Conservation (phyloP, 768 basidiomycete genomes). For the Leccinum incarnatum region DNA sequence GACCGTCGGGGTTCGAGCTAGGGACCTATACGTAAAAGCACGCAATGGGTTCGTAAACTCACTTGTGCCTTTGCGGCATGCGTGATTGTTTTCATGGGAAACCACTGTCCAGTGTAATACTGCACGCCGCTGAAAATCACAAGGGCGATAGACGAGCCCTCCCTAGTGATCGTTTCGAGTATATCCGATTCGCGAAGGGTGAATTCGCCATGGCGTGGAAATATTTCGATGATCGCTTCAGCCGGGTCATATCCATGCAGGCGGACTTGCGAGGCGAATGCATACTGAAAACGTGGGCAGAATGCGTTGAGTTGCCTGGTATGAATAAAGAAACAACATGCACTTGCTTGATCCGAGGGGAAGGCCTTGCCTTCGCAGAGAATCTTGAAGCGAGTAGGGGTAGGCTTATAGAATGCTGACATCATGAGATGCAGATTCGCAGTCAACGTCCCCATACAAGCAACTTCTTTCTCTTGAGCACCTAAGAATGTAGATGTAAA, state of each 20-base stretch:
- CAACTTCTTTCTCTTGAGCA: slow-evolving; percentile 85
- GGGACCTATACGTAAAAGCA: slow-evolving; percentile 27
- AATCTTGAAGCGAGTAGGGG: slow-evolving; percentile 82
- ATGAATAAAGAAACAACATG: slow-evolving; percentile 5
- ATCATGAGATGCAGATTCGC: slow-evolving; percentile 95
- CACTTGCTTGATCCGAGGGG: slow-evolving; percentile 88
- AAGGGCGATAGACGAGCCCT: slow-evolving; percentile 79
- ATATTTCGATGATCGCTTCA: slow-evolving; percentile 72
- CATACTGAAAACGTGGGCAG: slow-evolving; percentile 60
- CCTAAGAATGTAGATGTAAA: slow-evolving; percentile 46
- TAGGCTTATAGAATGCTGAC: slow-evolving; percentile 91
- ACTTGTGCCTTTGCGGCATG: slow-evolving; percentile 83
- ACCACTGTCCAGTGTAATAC: slow-evolving; percentile 96
- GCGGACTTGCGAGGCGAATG: slow-evolving; percentile 87
- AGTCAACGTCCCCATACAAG: slow-evolving; percentile 93
- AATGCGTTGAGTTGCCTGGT: slow-evolving; percentile 13
- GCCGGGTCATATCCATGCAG: slow-evolving; percentile 76
- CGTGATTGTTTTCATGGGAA: slow-evolving; percentile 85
- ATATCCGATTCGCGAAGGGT: slow-evolving; percentile 89
- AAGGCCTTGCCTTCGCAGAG: slow-evolving; percentile 93
- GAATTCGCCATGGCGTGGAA: slow-evolving; percentile 81
- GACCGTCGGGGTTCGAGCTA: slow-evolving; percentile 7
- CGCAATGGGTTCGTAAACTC: slow-evolving; percentile 24
- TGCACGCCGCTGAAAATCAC: slow-evolving; percentile 94
- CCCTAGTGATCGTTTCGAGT: slow-evolving; percentile 63